A percentile compares a stretch with the other conserved stretches of the same genome.
phyloP scores from a whole-genome alignment of 371 early-diverging fungal genomes.

The Rhizopus arrhizus region DNA sequence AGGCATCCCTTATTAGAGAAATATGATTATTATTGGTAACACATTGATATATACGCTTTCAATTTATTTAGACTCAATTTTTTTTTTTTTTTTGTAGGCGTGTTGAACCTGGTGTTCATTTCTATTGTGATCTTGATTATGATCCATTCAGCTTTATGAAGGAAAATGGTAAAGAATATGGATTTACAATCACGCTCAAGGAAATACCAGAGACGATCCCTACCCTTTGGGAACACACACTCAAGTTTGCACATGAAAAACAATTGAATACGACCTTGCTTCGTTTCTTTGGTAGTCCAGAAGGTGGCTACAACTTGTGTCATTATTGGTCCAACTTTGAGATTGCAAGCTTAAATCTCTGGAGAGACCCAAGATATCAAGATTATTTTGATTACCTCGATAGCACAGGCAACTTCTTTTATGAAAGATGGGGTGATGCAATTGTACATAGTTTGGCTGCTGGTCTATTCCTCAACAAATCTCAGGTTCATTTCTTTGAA shows the following conservation, averaged over 20 bases:
- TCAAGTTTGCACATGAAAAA: constrained; percentile 52
- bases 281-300: constrained; percentile 46
- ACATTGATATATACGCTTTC: no score
- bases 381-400: constrained; percentile 83
- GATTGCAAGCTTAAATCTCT: constrained; percentile 83
- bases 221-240: constrained; percentile 77
- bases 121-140: constrained; percentile 85
- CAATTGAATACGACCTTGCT: constrained; percentile 38
- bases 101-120: constrained; percentile 91
- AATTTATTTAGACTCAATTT: no score
- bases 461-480: constrained; percentile 74
- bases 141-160: constrained; percentile 89
- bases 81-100: constrained; percentile 74
- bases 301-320: constrained; percentile 63
- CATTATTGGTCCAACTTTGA: constrained; percentile 93
- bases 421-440: constrained; percentile 97
- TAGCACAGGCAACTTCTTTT: constrained; percentile 84
- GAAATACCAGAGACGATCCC: constrained; percentile 87
- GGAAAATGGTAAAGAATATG: constrained; percentile 77
- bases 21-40: constrained; percentile 92
- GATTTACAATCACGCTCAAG: constrained; percentile 78
- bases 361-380: constrained; percentile 70
- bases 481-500: constrained; percentile 89
- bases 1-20: constrained; percentile 77
- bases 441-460: constrained; percentile 93